Conservation (phyloP, 2,329 filamentous ascomycete species). For the Blastomyces gilchristii region DNA sequence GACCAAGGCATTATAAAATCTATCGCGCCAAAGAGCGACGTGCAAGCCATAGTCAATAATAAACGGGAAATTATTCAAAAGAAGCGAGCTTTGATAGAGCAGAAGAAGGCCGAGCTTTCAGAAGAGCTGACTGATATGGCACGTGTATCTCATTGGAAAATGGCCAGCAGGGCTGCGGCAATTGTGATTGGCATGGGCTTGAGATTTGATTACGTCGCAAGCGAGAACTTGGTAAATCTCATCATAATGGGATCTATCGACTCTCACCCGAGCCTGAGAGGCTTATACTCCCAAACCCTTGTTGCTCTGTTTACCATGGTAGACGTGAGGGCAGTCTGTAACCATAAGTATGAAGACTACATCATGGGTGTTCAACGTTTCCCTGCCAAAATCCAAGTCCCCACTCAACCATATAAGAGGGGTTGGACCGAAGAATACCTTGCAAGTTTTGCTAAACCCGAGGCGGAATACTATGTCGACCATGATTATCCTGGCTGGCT, state of each 20-base stretch:
- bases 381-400: constrained; percentile 63
- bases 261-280: constrained; percentile 74
- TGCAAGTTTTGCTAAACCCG: constrained; percentile 62
- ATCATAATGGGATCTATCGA: constrained; percentile 77
- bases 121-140: constrained; percentile 70
- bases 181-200: constrained; percentile 86
- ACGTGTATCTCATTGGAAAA: constrained; percentile 86
- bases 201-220: constrained; percentile 81
- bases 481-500: constrained; percentile 91
- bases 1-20: constrained; percentile 59
- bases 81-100: constrained; percentile 67
- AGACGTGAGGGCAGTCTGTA: constrained; percentile 74
- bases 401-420: constrained; percentile 62
- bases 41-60: constrained; percentile 49
- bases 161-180: constrained; percentile 76
- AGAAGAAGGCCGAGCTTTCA: constrained; percentile 69
- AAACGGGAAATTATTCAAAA: constrained; percentile 65
- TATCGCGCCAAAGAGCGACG: constrained; percentile 60
- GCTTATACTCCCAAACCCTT: constrained; percentile 71
- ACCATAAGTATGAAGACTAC: constrained; percentile 79
- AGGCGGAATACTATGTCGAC: constrained; percentile 82
- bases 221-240: constrained; percentile 70
- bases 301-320: constrained; percentile 72
- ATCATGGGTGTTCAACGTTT: constrained; percentile 69
- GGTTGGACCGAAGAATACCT: constrained; percentile 72